A percentile compares a stretch with the other conserved stretches of the same genome.
Evolutionary conservation across 2,329 filamentous ascomycete genomes (phyloP).

Genomic region (Penicillium nordicum): DNA sequence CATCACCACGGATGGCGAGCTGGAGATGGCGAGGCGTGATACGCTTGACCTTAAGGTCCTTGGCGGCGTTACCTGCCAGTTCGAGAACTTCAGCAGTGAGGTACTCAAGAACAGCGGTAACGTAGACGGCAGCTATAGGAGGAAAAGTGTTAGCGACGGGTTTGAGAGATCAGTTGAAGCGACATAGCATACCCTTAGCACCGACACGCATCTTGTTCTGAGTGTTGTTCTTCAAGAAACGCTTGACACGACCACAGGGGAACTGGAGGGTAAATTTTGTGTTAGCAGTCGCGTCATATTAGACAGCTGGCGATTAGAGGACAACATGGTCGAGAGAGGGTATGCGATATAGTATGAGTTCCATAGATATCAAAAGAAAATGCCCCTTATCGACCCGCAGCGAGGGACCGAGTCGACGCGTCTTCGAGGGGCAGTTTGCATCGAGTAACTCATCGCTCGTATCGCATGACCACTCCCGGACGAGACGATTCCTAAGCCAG

Average conservation of each 20-base stretch:
- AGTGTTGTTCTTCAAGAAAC: conserved; percentile 98
- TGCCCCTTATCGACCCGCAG: conserved; percentile 8
- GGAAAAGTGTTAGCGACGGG: conserved; percentile 9
- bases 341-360: conserved; percentile 6
- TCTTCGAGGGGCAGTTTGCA: conserved; percentile 10
- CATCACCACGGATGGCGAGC: conserved; percentile 95
- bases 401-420: conserved; percentile 20
- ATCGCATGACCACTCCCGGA: conserved; percentile 6
- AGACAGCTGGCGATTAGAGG: not conserved
- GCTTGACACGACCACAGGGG: conserved; percentile 99
- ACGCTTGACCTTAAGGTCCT: conserved; percentile 99
- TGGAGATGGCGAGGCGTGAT: conserved; percentile 97
- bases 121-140: conserved; percentile 78
- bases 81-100: conserved; percentile 97
- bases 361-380: conserved; percentile 2
- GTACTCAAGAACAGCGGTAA: conserved; percentile 97
- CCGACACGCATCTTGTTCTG: conserved; percentile 99
- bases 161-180: not conserved
- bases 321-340: not conserved
- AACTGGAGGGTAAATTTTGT: conserved; percentile 60
- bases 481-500: not conserved
- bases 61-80: conserved; percentile 95
- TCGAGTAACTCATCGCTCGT: conserved; percentile 8
- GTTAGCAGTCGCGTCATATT: conserved; percentile 21
- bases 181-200: conserved; percentile 63